Percentiles rank a stretch among this genome's conserved stretches.
phyloP scores from a whole-genome alignment of 2,329 filamentous ascomycete species.

The Phaeosphaeria sp. region DNA sequence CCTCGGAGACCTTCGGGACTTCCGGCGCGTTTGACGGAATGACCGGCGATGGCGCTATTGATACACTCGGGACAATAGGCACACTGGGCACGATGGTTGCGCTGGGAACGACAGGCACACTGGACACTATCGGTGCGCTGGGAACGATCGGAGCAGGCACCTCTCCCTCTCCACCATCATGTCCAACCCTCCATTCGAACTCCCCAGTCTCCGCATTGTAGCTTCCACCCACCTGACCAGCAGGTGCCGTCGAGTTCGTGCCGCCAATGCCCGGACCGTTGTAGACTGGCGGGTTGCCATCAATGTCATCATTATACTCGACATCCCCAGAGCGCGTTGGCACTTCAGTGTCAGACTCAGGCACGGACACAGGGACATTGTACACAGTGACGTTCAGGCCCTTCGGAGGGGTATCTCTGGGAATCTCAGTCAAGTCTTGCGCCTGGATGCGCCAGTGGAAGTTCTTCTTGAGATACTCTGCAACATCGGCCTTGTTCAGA shows the following conservation, averaged over 20 bases:
- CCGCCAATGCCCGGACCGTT: conserved; percentile 22
- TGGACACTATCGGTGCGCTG: too few relatives aligned
- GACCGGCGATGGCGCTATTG: not conserved
- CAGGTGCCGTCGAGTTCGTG: conserved; percentile 20
- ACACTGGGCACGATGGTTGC: too few relatives aligned
- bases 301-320: conserved; percentile 33
- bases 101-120: too few relatives aligned
- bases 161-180: not conserved
- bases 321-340: conserved; percentile 30
- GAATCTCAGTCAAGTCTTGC: conserved; percentile 21
- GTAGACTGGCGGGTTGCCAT: conserved; percentile 34
- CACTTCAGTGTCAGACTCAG: conserved; percentile 32
- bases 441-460: conserved; percentile 43
- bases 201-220: conserved; percentile 17
- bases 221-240: conserved; percentile 11
- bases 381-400: conserved; percentile 41
- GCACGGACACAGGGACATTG: conserved; percentile 32
- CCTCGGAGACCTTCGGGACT: not conserved
- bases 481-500: conserved; percentile 26
- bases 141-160: not conserved
- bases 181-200: conserved; percentile 24
- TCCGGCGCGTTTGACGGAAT: not conserved
- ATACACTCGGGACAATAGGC: not conserved
- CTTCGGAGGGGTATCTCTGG: conserved; percentile 29
- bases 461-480: conserved; percentile 34